Conservation (phyloP, 257 asterid species). For the Solanum stenotomum region DNA sequence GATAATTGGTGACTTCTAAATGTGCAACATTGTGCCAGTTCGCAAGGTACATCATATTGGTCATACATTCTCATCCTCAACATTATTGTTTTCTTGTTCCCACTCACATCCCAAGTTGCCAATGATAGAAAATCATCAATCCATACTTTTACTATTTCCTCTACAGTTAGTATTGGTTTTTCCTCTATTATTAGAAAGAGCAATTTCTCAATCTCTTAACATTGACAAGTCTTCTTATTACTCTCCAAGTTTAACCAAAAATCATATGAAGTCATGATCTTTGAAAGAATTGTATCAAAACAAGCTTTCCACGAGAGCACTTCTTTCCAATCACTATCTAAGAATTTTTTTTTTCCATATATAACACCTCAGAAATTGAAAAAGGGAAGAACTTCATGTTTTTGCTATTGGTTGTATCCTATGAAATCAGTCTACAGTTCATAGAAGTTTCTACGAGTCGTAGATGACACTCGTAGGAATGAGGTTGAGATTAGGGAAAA, state of each 20-base stretch:
- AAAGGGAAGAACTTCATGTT: background rate
- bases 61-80: background rate
- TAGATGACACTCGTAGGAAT: background rate
- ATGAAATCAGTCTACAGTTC: too few relatives aligned
- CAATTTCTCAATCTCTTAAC: background rate
- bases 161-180: background rate
- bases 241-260: background rate
- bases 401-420: background rate
- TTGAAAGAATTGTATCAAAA: background rate
- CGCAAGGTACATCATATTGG: background rate
- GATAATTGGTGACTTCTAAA: too few relatives aligned
- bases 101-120: background rate
- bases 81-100: background rate
- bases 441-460: background rate
- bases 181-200: background rate
- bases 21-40: background rate
- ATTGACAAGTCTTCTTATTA: background rate
- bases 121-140: background rate
- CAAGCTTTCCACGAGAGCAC: background rate
- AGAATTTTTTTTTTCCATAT: too few relatives aligned
- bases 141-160: background rate
- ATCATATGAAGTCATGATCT: background rate
- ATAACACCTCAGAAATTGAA: background rate
- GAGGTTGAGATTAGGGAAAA: background rate
- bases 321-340: background rate